Conservation (phyloP, 148 eudicot genomes). For the Vaccinium macrocarpon region DNA sequence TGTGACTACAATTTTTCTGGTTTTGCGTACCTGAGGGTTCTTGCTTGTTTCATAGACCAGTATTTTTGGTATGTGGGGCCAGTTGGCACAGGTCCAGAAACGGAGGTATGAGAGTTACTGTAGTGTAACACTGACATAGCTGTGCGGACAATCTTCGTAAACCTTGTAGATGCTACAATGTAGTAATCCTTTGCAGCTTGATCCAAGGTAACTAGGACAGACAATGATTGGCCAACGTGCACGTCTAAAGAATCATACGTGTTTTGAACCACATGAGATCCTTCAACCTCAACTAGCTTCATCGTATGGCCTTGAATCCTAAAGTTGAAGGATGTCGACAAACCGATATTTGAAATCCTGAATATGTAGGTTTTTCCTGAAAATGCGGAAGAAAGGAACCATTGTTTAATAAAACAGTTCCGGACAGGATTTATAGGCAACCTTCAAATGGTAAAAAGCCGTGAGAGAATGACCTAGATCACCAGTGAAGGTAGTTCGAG, state of each 20-base stretch:
- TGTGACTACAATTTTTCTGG: neutral
- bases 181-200: conserved; percentile 86
- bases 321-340: conserved; percentile 74
- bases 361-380: conserved; percentile 93
- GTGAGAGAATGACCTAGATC: conserved; percentile 52
- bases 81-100: conserved; percentile 78
- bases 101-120: conserved; percentile 50
- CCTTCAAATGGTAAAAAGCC: neutral
- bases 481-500: conserved; percentile 53
- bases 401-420: neutral
- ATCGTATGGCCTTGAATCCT: conserved; percentile 79
- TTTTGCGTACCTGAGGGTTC: conserved; percentile 63
- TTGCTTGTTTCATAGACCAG: conserved; percentile 93
- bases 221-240: conserved; percentile 86
- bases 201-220: conserved; percentile 78
- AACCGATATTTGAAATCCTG: conserved; percentile 82
- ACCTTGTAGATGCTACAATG: conserved; percentile 78
- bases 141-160: conserved; percentile 49
- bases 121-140: conserved; percentile 64
- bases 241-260: conserved; percentile 73
- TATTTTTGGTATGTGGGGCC: conserved; percentile 44
- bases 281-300: conserved; percentile 96
- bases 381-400: conserved; percentile 11
- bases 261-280: conserved; percentile 70
- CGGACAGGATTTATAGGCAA: neutral